These are phyloP conservation scores for Blastocystis hominis DNA, from an alignment of 352 stramenopile species.

Conservation along the genomic window DNA sequence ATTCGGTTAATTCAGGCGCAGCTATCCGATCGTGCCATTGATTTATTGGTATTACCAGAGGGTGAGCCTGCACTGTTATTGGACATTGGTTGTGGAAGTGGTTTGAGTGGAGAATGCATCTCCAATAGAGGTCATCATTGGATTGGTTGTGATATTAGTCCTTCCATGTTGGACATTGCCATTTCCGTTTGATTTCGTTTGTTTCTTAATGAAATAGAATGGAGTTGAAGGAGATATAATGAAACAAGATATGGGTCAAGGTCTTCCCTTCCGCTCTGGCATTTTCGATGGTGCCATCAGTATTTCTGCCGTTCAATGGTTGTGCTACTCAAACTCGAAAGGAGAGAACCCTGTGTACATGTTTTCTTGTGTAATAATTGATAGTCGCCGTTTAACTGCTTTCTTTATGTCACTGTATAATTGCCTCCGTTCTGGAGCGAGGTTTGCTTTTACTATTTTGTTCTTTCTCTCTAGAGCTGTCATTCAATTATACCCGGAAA, in stretches of 20 bases:
- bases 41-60: slow-evolving; percentile 84
- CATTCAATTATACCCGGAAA: slow-evolving; percentile 96
- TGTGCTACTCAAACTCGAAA: slow-evolving; percentile 96
- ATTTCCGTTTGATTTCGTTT: slow-evolving; percentile 74
- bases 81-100: slow-evolving; percentile 89
- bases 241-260: slow-evolving; percentile 91
- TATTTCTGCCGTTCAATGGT: slow-evolving; percentile 98
- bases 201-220: slow-evolving; percentile 58
- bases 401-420: slow-evolving; percentile 67
- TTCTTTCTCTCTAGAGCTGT: slow-evolving; percentile 70
- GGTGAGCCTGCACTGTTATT: slow-evolving; percentile 79
- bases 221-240: slow-evolving; percentile 67
- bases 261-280: slow-evolving; percentile 87
- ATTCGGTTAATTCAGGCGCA: slow-evolving; percentile 86
- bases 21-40: slow-evolving; percentile 86
- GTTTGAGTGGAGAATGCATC: slow-evolving; percentile 76
- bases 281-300: slow-evolving; percentile 97
- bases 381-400: slow-evolving; percentile 48
- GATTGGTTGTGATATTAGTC: slow-evolving; percentile 90
- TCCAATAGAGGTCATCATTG: slow-evolving; percentile 83
- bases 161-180: slow-evolving; percentile 95
- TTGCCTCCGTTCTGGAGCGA: slow-evolving; percentile 63
- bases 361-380: slow-evolving; percentile 83
- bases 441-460: background rate
- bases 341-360: slow-evolving; percentile 84